These are phyloP conservation scores for Zymoseptoria brevis DNA, from an alignment of 2,329 filamentous ascomycete genomes.

Conservation along the genomic window DNA sequence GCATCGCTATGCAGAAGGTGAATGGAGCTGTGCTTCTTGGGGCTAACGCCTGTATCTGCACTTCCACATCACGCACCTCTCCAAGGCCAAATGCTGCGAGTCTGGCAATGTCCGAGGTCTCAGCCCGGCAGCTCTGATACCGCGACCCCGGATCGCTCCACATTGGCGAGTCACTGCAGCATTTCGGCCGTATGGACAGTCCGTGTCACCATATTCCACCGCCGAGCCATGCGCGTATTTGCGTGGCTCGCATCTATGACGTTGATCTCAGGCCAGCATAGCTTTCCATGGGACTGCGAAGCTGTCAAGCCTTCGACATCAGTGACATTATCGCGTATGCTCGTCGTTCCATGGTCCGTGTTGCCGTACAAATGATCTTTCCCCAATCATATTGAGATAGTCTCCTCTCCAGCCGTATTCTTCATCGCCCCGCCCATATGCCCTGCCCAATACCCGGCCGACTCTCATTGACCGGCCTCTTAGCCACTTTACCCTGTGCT, in stretches of 20 bases:
- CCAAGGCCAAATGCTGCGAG: not conserved
- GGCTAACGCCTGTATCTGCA: not conserved
- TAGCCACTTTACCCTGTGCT: conserved; percentile 66
- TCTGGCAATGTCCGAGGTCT: not conserved
- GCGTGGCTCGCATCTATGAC: not conserved
- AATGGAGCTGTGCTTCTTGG: not conserved
- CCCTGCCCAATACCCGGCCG: conserved; percentile 26
- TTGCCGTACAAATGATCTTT: not conserved
- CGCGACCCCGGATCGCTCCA: not conserved
- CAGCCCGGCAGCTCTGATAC: not conserved
- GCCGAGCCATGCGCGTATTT: not conserved
- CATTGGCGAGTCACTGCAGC: too few relatives aligned
- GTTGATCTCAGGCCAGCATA: not conserved
- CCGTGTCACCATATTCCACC: not conserved
- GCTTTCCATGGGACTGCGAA: not conserved
- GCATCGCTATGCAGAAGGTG: not conserved
- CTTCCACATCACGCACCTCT: not conserved
- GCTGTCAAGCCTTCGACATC: not conserved
- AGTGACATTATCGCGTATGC: not conserved
- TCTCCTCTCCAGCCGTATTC: not conserved
- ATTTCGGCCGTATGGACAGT: not conserved
- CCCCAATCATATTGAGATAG: not conserved
- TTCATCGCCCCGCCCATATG: conserved; percentile 31
- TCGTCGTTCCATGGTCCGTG: not conserved
- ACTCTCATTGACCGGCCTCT: conserved; percentile 68